phyloP scores from a whole-genome alignment of 768 basidiomycete genomes.

The Sporobolomyces pararoseus region DNA sequence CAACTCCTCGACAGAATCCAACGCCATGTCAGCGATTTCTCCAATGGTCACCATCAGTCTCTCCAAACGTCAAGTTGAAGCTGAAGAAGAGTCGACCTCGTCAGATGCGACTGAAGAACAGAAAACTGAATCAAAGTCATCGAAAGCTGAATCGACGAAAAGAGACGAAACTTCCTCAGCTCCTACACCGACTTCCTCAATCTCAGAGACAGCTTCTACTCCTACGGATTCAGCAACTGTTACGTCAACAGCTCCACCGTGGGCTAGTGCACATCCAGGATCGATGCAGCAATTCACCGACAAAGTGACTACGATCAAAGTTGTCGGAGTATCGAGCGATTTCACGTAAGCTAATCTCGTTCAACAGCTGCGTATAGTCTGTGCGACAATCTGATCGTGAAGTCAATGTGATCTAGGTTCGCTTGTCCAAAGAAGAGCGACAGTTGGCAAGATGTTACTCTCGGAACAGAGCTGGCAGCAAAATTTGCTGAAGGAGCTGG shows the following conservation, averaged over 20 bases:
- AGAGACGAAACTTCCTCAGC: too few species aligned
- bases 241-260: neutral
- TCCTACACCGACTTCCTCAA: too few species aligned
- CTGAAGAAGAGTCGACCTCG: too few species aligned
- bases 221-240: too few species aligned
- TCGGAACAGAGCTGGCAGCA: constrained; percentile 7
- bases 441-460: constrained; percentile 6
- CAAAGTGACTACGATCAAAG: neutral
- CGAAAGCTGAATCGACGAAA: neutral
- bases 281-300: neutral
- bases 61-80: too few species aligned
- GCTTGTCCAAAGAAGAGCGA: constrained; percentile 12
- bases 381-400: neutral
- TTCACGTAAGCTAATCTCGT: constrained; percentile 1
- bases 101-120: too few species aligned
- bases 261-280: neutral
- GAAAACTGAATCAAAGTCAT: neutral
- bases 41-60: too few species aligned
- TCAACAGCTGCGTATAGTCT: neutral
- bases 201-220: neutral
- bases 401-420: neutral
- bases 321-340: neutral
- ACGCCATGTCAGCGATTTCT: too few species aligned
- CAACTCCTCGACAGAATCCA: too few species aligned
- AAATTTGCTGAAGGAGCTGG: constrained; percentile 20